Conservation (phyloP, 2,329 filamentous ascomycete species). For the Cladosporium sp. region DNA sequence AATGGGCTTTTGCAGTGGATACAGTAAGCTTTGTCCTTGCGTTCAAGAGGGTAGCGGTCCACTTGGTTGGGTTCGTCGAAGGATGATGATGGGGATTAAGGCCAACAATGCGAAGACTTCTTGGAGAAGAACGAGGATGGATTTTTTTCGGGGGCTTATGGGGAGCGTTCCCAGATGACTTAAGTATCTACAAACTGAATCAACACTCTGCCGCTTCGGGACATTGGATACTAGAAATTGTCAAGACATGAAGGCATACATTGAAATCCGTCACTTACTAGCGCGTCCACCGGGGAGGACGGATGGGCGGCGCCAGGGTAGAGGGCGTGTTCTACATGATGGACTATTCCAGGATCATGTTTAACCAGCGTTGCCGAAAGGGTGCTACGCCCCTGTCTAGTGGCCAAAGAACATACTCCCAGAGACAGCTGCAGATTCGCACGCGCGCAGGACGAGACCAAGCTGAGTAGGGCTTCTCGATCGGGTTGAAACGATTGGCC, state of each 20-base stretch:
- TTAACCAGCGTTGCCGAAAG: conserved; percentile 1
- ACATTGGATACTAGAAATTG: conserved; percentile 5
- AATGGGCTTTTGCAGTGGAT: background rate
- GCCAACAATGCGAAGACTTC: background rate
- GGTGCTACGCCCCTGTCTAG: background rate
- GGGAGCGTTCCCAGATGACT: conserved; percentile 8
- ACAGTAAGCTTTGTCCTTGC: no score
- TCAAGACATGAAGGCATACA: conserved; percentile 10
- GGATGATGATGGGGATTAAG: no score
- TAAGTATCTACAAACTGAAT: conserved; percentile 11
- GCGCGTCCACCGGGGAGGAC: conserved; percentile 3
- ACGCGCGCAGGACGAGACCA: conserved; percentile 4
- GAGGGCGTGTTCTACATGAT: conserved; percentile 8
- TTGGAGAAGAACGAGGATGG: background rate
- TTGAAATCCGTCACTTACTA: background rate
- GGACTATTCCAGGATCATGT: conserved; percentile 6
- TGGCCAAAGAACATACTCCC: background rate
- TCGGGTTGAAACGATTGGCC: conserved; percentile 3
- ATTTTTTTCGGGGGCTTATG: background rate
- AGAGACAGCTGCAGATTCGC: conserved; percentile 6
- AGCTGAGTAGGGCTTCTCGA: background rate
- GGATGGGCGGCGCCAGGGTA: conserved; percentile 5
- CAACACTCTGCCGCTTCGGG: conserved; percentile 5
- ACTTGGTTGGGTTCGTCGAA: no score
- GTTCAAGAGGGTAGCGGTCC: no score